Base-by-base conservation (phyloP, 2,329 filamentous ascomycete genomes). In the Microsporum audouinii region DNA sequence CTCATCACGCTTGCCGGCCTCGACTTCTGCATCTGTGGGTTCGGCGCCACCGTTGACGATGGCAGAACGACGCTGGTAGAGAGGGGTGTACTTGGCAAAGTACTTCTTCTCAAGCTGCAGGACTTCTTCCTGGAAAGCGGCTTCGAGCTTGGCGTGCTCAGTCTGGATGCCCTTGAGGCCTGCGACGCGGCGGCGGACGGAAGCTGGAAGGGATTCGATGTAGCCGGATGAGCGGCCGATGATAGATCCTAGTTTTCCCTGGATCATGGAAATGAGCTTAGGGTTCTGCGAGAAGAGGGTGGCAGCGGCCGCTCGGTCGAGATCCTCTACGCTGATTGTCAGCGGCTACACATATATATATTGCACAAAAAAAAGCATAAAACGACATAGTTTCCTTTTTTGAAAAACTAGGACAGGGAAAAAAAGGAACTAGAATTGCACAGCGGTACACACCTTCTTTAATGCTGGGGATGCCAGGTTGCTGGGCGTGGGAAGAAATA, bases 61-160 rank as follows among this genome's bases (percentile, higher is more conserved):
- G 70, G 86, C 83, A 65, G 91, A 84, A 76, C 94, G 91, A 82
- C 94, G 94, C 82, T 96, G 81, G 79, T 99, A 99, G 57, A 99
- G 84, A 63, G 94, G 94, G 60, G 90, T 95, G 79, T 96, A 99
- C 79, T 97, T 97, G 78, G 89, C 89, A 71, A 97, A 97, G 79
- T 96, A 99, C 80, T 96, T 96, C 85, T 99, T 99, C 83, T 99
- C 94, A 33, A 99, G 84, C 77, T 96, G 87, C 62, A 99, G 84
- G 64, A 99, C 91, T 79, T 97, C 95, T 77, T 97, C 91, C 76
- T 99, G 95, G 78, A 99, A 97, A 78, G 96, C 88, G 60, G 91
- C 89, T 82, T 99, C 95, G 69, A 99, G 87, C 80, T 97, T 96
- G 64, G 92, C 89, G 80, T 99, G 94, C 71, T 97, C 91, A 79